Evolutionary conservation across 306 rosid genomes (phyloP), one percentile per base, ranked within the genome.

Genomic region (Heteromeles arbutifolia): DNA sequence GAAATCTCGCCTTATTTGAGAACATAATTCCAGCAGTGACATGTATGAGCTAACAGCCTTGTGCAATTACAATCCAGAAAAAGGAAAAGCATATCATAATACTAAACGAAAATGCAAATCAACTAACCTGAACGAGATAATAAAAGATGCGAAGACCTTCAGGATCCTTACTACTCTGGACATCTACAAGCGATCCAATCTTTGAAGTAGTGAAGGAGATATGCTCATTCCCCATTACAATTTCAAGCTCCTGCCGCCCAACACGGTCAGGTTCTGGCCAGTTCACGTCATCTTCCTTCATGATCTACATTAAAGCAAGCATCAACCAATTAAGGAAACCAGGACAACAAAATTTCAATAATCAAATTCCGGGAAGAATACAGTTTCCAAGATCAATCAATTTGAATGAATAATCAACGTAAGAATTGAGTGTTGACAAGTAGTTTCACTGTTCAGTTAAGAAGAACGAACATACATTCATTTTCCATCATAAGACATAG

Each of bases 131-230:
- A 84, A 95, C 98, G 67, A 95, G 96, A 74, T 95, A 95, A 85
- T 95, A 92, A 82, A 95, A 95, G 82, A 95, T 92, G 37, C 99
- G 99, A 76, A 95, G 97, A n/a, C 99, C 99, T 84, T 95, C 97
- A 4, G 97, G 97, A 80, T 95, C 99, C n/a, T 91, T 92, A 79
- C 99, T 95, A 65, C 93, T 88, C 85, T 95, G 97, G 84, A 95
- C 99, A 80, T 92, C 99, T 5, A 95, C 97, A 6, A 95, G 97
- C 10, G 99, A 95, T 5, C 99, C 99, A 65, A 95, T 95, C 86
- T 95, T 95, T 2, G 99, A 95, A 5, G 99, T 95, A 3, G 99
- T 95, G 79, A 95, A 95, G 34, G 99, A 95, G 65, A 95, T 95
- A 71, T 95, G 99, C 77, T 95, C 99, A 2, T 95, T 95, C 41